Evolutionary conservation across 1,284 basidiomycete species (phyloP).

Genomic region (Hypsizygus ulmarius): DNA sequence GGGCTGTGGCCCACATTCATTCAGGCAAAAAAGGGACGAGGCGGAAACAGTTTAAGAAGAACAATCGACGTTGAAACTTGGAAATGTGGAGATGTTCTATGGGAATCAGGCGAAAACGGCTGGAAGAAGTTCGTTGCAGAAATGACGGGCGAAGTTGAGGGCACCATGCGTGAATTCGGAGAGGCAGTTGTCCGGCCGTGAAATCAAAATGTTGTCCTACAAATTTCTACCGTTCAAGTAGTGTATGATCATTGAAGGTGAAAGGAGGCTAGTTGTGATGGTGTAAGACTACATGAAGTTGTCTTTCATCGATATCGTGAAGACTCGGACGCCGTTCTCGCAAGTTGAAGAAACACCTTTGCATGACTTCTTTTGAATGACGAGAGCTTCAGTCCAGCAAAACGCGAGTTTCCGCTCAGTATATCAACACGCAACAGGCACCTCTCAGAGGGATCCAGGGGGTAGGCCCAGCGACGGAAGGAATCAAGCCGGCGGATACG

Average conservation of each 20-base stretch:
- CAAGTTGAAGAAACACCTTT: too few species aligned
- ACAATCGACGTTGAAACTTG: conserved; percentile 21
- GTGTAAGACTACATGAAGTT: too few species aligned
- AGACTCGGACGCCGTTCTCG: too few species aligned
- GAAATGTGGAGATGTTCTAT: conserved; percentile 21
- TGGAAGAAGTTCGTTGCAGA: conserved; percentile 21
- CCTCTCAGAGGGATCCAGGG: too few species aligned
- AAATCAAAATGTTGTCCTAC: not conserved
- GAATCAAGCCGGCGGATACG: too few species aligned
- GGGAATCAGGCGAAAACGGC: conserved; percentile 17
- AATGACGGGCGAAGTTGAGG: conserved; percentile 18
- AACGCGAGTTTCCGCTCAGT: too few species aligned
- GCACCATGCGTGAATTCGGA: conserved; percentile 17
- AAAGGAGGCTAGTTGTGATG: too few species aligned
- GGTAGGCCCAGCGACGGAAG: too few species aligned
- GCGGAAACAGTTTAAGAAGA: conserved; percentile 12
- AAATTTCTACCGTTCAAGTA: not conserved
- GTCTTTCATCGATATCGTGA: too few species aligned
- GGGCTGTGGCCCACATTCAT: conserved; percentile 19
- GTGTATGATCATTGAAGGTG: not conserved
- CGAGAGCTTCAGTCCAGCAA: too few species aligned
- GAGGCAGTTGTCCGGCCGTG: conserved; percentile 20
- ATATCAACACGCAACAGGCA: too few species aligned
- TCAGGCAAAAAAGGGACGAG: conserved; percentile 18
- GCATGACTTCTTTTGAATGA: too few species aligned